Base-by-base conservation (phyloP, 75 land plant genomes). In the Selaginella moellendorffii region DNA sequence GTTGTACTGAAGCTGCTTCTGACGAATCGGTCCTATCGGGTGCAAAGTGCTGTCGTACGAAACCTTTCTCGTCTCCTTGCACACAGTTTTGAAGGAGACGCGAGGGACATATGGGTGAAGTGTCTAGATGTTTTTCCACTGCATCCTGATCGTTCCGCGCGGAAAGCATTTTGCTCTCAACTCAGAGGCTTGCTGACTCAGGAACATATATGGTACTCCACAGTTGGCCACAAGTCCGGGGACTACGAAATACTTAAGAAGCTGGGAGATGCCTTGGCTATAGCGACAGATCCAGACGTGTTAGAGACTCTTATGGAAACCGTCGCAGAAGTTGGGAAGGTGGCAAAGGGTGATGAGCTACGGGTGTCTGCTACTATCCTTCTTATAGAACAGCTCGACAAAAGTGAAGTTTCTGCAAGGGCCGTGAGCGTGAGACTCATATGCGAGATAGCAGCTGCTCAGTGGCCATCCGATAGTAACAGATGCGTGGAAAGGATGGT, bases 301-400 rank as follows among this genome's bases (percentile, higher is more conserved):
- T 27, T 80, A 28, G 82, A 78, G 36, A 80, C 87, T 26, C 69
- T 95, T 68, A 20, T 95, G 56, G 82, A 85, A 76, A 77, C 81
- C 51, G 56, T 67, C 28, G 79, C 85, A 56, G 75, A 74, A 62
- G 63, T 89, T 53, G 87, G 86, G 76, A 76, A 74, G 60, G 80
- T 81, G 21, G 83, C 82, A 68, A 77, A 71, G 54, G 62, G 73
- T 58, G 75, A 69, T 54, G 82, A 79, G 36, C 67, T 86, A 10
- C 84, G 85, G 63, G 74, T 81, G 27, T 71, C 73, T 31, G 79
- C 84, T 18, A 69, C 89, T 58, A 75, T 84, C 29, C 68, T 89
- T 30, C 71, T 95, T 67, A 75, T 95, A 68, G 96, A 89, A 63
- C 80, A 81, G 74, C 87, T 95, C 64, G 99, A 88, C 59, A 80